These are phyloP conservation scores for Plasmodium gonderi DNA, from an alignment of 169 alveolate genomes.

Conservation along the genomic window DNA sequence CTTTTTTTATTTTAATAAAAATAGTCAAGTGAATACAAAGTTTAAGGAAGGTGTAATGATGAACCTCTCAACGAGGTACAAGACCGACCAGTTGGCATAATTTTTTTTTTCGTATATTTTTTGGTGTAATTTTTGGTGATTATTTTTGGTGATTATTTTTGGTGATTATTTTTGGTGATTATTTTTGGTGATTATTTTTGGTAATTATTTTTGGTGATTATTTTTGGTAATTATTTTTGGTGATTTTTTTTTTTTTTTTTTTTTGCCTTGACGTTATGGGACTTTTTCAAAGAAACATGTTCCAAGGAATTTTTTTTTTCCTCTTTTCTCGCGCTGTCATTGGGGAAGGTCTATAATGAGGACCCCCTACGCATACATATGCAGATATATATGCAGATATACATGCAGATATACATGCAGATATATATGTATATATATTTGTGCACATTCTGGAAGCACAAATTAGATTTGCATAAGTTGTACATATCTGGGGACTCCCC, in stretches of 20 bases:
- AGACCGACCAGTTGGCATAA: too few relatives aligned
- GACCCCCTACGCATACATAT: neutral
- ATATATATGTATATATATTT: neutral
- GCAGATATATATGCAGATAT: neutral
- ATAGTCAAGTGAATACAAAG: too few relatives aligned
- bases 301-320: neutral
- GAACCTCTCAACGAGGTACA: too few relatives aligned
- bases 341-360: constrained; percentile 8
- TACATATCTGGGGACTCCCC: neutral
- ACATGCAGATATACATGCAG: neutral
- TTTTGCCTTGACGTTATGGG: neutral
- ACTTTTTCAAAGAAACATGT: neutral
- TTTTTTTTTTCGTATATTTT: too few relatives aligned
- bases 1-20: too few relatives aligned
- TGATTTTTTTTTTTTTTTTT: neutral
- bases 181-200: too few relatives aligned
- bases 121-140: too few relatives aligned
- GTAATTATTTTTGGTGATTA: neutral
- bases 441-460: too few relatives aligned
- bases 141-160: too few relatives aligned
- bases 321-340: neutral
- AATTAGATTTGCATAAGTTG: too few relatives aligned
- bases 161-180: too few relatives aligned
- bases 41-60: too few relatives aligned
- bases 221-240: neutral